These are phyloP conservation scores for Erysimum cheiranthoides DNA, from an alignment of 345 rosid genomes.

Conservation along the genomic window DNA sequence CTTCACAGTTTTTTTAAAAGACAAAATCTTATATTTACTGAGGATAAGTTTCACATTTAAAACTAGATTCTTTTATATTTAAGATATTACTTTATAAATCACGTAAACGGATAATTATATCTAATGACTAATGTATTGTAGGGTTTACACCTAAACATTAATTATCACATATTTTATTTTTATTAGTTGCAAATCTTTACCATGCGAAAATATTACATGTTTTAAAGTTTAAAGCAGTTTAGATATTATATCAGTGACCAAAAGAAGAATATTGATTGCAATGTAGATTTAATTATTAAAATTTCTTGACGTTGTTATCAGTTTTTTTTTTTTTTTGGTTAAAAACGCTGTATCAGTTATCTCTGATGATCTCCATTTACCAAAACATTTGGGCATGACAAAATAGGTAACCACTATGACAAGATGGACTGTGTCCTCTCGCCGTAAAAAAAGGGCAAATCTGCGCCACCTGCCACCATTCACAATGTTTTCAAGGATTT, in stretches of 20 bases:
- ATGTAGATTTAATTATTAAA: neutral
- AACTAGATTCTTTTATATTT: neutral
- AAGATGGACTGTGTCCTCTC: neutral
- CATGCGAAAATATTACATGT: neutral
- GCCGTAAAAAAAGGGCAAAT: neutral
- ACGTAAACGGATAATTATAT: neutral
- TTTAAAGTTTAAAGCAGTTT: neutral
- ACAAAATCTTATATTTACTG: neutral
- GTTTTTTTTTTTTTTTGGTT: too few species aligned
- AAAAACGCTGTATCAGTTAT: neutral
- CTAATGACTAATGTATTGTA: neutral
- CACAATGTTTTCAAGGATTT: neutral
- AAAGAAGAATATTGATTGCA: neutral
- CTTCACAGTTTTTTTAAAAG: neutral
- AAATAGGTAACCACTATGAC: neutral
- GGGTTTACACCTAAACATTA: constrained; percentile 5
- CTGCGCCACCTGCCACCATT: neutral
- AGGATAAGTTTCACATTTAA: constrained; percentile 20
- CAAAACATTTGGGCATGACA: constrained; percentile 9
- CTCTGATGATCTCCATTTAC: neutral
- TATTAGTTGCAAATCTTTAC: neutral
- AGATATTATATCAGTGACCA: neutral
- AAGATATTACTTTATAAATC: neutral
- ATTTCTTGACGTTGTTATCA: constrained; percentile 1
- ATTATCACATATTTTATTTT: neutral